Evolutionary conservation across 1,284 basidiomycete genomes (phyloP).

Genomic region (Rhodofomes roseus): DNA sequence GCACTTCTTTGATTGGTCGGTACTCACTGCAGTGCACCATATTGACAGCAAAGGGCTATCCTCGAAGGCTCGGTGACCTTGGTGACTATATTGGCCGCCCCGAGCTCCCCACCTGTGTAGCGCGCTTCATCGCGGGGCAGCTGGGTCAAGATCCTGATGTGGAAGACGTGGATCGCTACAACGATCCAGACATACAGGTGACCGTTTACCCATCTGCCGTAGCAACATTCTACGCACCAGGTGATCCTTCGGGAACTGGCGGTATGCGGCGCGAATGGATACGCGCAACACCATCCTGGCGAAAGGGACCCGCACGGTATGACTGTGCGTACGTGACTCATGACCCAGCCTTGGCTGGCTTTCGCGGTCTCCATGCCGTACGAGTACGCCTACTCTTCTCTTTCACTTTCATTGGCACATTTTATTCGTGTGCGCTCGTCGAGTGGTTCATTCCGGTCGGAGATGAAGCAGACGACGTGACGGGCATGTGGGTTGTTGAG

Average conservation of each 20-base stretch:
- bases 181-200: neutral
- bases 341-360: neutral
- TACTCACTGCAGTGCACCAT: neutral
- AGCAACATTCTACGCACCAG: slow-evolving; percentile 22
- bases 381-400: slow-evolving; percentile 7
- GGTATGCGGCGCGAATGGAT: slow-evolving; percentile 25
- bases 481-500: slow-evolving; percentile 20
- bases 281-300: slow-evolving; percentile 14
- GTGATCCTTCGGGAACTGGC: slow-evolving; percentile 19
- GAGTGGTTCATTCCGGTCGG: slow-evolving; percentile 13
- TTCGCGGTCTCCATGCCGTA: slow-evolving; percentile 4
- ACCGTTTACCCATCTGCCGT: slow-evolving; percentile 12
- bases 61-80: neutral
- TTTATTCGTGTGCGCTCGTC: slow-evolving; percentile 18
- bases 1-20: neutral
- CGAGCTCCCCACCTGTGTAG: neutral
- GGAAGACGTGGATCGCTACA: neutral
- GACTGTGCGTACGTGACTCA: slow-evolving; percentile 11
- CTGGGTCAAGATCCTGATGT: neutral
- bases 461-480: slow-evolving; percentile 11
- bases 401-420: neutral
- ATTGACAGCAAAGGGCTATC: neutral
- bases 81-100: neutral
- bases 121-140: neutral
- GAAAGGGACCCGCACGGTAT: neutral